These are phyloP conservation scores for Pleurotus cornucopiae DNA, from an alignment of 768 basidiomycete genomes.

Conservation along the genomic window DNA sequence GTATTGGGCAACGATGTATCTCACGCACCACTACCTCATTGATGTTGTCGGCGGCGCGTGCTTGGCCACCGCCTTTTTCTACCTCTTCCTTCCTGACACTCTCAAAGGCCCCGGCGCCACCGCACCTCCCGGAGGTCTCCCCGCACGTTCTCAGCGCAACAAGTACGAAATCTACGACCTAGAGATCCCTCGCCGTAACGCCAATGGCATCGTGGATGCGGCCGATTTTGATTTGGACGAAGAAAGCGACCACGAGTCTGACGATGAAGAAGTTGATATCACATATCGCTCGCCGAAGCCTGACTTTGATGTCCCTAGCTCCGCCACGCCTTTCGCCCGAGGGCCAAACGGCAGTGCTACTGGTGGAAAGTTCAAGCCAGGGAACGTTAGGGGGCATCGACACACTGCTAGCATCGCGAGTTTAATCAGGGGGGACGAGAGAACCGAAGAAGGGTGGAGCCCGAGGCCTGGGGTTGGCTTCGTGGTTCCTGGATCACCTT, in stretches of 20 bases:
- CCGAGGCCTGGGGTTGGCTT: conserved; percentile 56
- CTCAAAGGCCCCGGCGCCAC: conserved; percentile 55
- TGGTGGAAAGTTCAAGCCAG: conserved; percentile 9
- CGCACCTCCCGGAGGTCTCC: conserved; percentile 42
- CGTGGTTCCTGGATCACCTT: conserved; percentile 39
- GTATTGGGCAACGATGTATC: conserved; percentile 99
- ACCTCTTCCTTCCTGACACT: conserved; percentile 80
- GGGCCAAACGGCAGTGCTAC: neutral
- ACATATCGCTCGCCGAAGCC: conserved; percentile 65
- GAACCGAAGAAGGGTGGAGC: conserved; percentile 81
- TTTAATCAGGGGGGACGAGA: conserved; percentile 71
- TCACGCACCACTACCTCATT: conserved; percentile 97
- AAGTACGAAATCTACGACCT: conserved; percentile 81
- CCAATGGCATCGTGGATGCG: conserved; percentile 32
- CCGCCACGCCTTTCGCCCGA: conserved; percentile 29
- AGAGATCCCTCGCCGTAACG: conserved; percentile 44
- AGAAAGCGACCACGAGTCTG: conserved; percentile 43
- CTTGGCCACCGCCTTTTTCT: conserved; percentile 84
- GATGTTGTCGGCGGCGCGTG: conserved; percentile 95
- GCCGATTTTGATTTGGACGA: conserved; percentile 55
- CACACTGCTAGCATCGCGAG: conserved; percentile 86
- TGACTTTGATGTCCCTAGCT: conserved; percentile 24
- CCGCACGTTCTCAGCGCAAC: conserved; percentile 28
- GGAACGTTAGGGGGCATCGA: conserved; percentile 42
- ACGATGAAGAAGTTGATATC: conserved; percentile 67